Evolutionary conservation across 345 rosid genomes (phyloP).

Genomic region (Sapria himalayana): DNA sequence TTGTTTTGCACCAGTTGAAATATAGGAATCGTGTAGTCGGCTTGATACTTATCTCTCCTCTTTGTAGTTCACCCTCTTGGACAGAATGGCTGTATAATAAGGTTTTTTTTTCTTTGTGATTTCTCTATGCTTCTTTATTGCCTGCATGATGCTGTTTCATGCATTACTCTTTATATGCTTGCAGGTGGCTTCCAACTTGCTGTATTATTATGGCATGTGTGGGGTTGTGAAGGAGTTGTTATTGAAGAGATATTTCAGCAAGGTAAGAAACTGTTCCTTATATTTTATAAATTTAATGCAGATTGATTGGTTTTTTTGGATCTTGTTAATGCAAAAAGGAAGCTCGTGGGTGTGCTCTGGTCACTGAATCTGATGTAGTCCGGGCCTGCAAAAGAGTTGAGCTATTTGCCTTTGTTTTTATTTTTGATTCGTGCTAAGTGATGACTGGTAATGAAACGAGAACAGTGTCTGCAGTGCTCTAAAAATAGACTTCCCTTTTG

Average conservation of each 20-base stretch:
- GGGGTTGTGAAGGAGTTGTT: conserved; percentile 75
- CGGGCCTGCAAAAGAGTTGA: conserved; percentile 73
- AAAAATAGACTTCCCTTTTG: conserved; percentile 4
- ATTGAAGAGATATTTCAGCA: conserved; percentile 74
- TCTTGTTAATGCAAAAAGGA: conserved; percentile 32
- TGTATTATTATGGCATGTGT: conserved; percentile 89
- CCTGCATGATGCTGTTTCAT: conserved; percentile 4
- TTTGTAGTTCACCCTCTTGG: conserved; percentile 90
- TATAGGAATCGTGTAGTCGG: conserved; percentile 78
- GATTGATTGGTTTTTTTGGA: conserved; percentile 9
- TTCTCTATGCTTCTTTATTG: conserved; percentile 1
- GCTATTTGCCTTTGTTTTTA: conserved; percentile 3
- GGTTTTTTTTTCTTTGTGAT: conserved; percentile 20
- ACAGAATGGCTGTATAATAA: conserved; percentile 79
- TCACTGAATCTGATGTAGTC: conserved; percentile 63
- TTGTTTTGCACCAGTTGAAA: conserved; percentile 46
- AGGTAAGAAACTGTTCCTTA: too few species aligned
- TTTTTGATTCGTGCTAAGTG: neutral
- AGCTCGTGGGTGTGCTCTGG: conserved; percentile 56
- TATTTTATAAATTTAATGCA: too few species aligned
- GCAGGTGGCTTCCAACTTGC: conserved; percentile 70
- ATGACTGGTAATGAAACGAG: neutral
- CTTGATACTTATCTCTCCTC: conserved; percentile 81
- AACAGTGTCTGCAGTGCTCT: too few species aligned
- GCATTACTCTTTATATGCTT: conserved; percentile 6